Conservation (phyloP, 805 yeast genomes). For the Pichia pseudocactophila region DNA sequence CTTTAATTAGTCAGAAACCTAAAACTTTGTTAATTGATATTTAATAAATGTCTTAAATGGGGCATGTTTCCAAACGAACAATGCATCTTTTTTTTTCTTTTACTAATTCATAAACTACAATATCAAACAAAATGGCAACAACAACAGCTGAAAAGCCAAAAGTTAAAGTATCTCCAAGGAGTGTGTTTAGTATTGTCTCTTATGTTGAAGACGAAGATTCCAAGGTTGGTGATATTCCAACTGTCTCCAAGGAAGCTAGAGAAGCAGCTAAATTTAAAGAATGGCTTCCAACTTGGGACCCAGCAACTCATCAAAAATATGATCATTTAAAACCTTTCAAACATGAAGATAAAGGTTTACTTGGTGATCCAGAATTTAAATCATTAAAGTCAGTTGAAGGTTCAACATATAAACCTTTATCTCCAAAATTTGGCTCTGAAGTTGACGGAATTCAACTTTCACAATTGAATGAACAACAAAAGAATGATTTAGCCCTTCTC, state of each 20-base stretch:
- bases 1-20: too few relatives aligned
- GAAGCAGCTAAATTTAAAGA: conserved; percentile 4
- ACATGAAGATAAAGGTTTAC: conserved; percentile 46
- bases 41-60: too few relatives aligned
- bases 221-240: conserved; percentile 7
- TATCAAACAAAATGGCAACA: too few relatives aligned
- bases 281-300: conserved; percentile 13
- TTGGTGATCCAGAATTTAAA: conserved; percentile 49
- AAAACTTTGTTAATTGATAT: too few relatives aligned
- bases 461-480: conserved; percentile 40
- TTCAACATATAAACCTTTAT: conserved; percentile 32
- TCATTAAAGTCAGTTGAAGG: conserved; percentile 33
- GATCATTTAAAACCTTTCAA: conserved; percentile 26
- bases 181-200: neutral
- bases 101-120: too few relatives aligned
- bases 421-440: conserved; percentile 67
- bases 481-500: conserved; percentile 59
- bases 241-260: conserved; percentile 4
- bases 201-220: conserved; percentile 3
- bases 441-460: conserved; percentile 53
- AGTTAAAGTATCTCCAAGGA: too few relatives aligned
- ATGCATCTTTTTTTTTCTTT: too few relatives aligned
- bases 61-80: too few relatives aligned
- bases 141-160: too few relatives aligned
- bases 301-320: conserved; percentile 5